Conservation (phyloP, 169 alveolate genomes). For the Pseudocohnilembus persalinus region DNA sequence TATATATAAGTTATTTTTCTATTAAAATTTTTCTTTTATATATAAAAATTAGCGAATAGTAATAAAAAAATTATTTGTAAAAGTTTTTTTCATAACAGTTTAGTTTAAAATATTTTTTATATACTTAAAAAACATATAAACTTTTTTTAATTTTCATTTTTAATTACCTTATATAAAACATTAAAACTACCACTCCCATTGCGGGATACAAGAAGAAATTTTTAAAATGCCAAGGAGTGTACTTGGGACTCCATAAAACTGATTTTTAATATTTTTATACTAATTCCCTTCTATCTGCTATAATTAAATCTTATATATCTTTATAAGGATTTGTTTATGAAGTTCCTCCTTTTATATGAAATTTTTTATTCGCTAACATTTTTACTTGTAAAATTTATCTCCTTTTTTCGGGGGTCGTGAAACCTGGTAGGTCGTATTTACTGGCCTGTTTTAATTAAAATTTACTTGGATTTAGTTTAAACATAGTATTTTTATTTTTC, state of each 20-base stretch:
- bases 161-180: slow-evolving; percentile 29
- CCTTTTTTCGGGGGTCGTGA: slow-evolving; percentile 36
- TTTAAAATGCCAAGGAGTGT: slow-evolving; percentile 43
- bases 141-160: no score
- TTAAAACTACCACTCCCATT: slow-evolving; percentile 35
- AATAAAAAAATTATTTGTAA: no score
- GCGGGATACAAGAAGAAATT: slow-evolving; percentile 38
- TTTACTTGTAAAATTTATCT: slow-evolving; percentile 28
- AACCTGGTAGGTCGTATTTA: slow-evolving; percentile 33
- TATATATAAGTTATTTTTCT: no score
- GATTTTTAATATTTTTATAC: slow-evolving; percentile 36
- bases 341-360: slow-evolving; percentile 43
- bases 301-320: slow-evolving; percentile 33
- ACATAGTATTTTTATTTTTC: no score
- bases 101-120: no score
- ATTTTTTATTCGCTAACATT: slow-evolving; percentile 17
- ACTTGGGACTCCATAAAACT: slow-evolving; percentile 43
- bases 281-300: slow-evolving; percentile 40
- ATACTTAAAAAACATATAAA: no score
- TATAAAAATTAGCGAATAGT: no score
- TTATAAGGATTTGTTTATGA: slow-evolving; percentile 43
- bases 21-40: no score
- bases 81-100: no score
- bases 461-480: slow-evolving; percentile 43
- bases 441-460: slow-evolving; percentile 33